Evolutionary conservation across 108 stramenopile species (phyloP).

Genomic region (Cyclotella sp.): DNA sequence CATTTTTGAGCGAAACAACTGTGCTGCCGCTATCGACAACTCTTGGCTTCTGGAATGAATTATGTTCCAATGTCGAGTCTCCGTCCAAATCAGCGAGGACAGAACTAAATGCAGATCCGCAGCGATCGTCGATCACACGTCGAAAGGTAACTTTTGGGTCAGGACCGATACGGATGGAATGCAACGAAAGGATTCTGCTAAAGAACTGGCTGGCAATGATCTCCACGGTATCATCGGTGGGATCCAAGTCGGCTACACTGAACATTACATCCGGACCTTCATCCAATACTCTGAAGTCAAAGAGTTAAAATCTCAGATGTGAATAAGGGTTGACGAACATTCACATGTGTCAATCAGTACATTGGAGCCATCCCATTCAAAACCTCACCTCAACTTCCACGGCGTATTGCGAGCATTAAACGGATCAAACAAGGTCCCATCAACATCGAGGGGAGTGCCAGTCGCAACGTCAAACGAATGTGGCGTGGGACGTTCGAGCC

Average conservation of each 20-base stretch:
- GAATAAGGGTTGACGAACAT: neutral
- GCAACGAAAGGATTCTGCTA: slow-evolving; percentile 74
- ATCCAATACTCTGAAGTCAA: slow-evolving; percentile 66
- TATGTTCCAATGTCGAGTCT: slow-evolving; percentile 16
- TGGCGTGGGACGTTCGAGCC: slow-evolving; percentile 86
- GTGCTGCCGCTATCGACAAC: slow-evolving; percentile 85
- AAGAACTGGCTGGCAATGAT: slow-evolving; percentile 95
- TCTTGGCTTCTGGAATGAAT: neutral
- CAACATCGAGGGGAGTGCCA: slow-evolving; percentile 77
- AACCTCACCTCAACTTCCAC: slow-evolving; percentile 73
- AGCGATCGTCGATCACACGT: slow-evolving; percentile 81
- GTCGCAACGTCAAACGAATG: slow-evolving; percentile 64
- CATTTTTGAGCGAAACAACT: slow-evolving; percentile 56
- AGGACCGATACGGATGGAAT: slow-evolving; percentile 76
- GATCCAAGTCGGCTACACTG: slow-evolving; percentile 90
- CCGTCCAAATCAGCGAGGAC: slow-evolving; percentile 85
- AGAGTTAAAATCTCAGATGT: neutral
- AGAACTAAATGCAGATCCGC: slow-evolving; percentile 90
- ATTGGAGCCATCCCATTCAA: neutral
- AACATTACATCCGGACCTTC: slow-evolving; percentile 97
- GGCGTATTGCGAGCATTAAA: slow-evolving; percentile 74
- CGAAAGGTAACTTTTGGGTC: slow-evolving; percentile 64
- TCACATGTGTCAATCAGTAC: neutral
- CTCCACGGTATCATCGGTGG: slow-evolving; percentile 87
- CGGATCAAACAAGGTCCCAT: slow-evolving; percentile 86